These are phyloP conservation scores for Zanthoxylum bungeanum DNA, from an alignment of 345 rosid genomes.

Conservation along the genomic window DNA sequence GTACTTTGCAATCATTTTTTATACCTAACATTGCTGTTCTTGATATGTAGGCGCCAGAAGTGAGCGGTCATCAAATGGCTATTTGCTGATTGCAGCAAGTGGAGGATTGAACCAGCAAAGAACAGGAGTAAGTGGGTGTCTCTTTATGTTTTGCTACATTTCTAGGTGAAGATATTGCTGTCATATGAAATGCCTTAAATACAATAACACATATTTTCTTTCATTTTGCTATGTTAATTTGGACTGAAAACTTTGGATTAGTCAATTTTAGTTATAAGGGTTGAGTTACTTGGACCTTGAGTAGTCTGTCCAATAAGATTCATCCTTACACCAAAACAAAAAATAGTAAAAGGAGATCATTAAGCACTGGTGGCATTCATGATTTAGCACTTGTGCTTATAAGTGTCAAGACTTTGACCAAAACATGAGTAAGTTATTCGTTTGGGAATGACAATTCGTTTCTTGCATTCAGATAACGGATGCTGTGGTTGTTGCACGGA, in stretches of 20 bases:
- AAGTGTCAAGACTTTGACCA: no score
- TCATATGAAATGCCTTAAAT: not conserved
- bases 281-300: not conserved
- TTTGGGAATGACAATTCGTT: slow-evolving; percentile 13
- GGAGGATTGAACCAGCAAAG: slow-evolving; percentile 99
- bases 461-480: slow-evolving; percentile 70
- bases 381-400: not conserved
- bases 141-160: not conserved
- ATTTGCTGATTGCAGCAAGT: slow-evolving; percentile 95
- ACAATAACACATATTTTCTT: not conserved
- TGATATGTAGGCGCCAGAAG: slow-evolving; percentile 56
- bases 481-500: slow-evolving; percentile 93
- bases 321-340: not conserved
- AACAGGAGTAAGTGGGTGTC: slow-evolving; percentile 79
- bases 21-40: slow-evolving; percentile 17
- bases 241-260: slow-evolving; percentile 7
- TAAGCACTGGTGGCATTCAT: not conserved
- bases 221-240: slow-evolving; percentile 6
- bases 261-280: slow-evolving; percentile 8
- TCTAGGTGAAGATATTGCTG: not conserved
- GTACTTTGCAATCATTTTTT: not conserved
- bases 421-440: no score
- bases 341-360: not conserved
- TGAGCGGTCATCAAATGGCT: slow-evolving; percentile 74
- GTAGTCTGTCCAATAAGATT: not conserved